phyloP scores from a whole-genome alignment of 108 stramenopile genomes.

The Fistulifera pelliculosa region DNA sequence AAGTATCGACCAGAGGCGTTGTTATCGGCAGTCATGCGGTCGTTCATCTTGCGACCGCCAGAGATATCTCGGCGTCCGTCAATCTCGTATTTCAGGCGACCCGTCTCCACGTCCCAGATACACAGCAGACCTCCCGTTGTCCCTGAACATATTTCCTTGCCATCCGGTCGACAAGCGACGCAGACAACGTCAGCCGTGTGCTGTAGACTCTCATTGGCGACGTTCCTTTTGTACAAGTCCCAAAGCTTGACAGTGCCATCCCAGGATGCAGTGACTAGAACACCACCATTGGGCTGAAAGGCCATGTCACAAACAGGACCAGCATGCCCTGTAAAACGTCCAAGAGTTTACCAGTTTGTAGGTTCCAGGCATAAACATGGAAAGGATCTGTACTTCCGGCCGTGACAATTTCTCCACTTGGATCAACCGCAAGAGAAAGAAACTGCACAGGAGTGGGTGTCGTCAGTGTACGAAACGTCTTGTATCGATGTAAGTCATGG shows the following conservation, averaged over 20 bases:
- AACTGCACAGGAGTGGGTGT: constrained; percentile 90
- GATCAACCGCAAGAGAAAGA: constrained; percentile 89
- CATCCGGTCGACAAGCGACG: constrained; percentile 90
- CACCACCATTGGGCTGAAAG: constrained; percentile 73
- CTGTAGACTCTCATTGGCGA: constrained; percentile 81
- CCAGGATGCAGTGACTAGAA: constrained; percentile 92
- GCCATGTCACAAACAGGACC: constrained; percentile 82
- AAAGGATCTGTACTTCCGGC: constrained; percentile 91
- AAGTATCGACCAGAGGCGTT: constrained; percentile 89
- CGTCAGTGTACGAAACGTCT: constrained; percentile 92
- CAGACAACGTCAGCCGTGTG: constrained; percentile 94
- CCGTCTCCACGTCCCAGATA: constrained; percentile 92
- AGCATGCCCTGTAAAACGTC: constrained; percentile 93
- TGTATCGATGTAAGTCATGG: constrained; percentile 93
- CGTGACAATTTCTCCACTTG: constrained; percentile 88
- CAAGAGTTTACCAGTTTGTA: constrained; percentile 87
- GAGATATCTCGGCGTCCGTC: constrained; percentile 85
- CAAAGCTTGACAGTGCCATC: constrained; percentile 96
- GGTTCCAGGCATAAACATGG: constrained; percentile 90
- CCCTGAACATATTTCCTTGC: constrained; percentile 89
- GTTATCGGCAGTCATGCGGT: constrained; percentile 82
- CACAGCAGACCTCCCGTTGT: constrained; percentile 86
- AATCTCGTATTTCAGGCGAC: constrained; percentile 70
- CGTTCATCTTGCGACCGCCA: constrained; percentile 84
- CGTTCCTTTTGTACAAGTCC: constrained; percentile 91